phyloP scores from a whole-genome alignment of 495 filamentous ascomycete species.

The Podospora pseudoanserina region DNA sequence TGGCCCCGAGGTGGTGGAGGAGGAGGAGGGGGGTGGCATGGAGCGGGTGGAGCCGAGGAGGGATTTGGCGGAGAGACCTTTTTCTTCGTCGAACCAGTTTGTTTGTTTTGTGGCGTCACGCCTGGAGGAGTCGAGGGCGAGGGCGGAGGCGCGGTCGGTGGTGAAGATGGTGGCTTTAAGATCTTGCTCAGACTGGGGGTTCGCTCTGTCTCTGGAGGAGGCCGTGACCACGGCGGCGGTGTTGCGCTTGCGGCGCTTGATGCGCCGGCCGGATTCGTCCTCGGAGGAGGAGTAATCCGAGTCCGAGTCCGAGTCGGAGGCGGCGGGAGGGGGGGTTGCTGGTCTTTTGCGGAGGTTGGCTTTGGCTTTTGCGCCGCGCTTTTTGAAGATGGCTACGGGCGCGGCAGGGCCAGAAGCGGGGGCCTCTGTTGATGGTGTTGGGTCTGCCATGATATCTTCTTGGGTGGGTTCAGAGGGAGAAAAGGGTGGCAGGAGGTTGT shows the following conservation, averaged over 20 bases:
- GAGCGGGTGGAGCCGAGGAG: slow-evolving; percentile 62
- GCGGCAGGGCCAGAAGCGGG: slow-evolving; percentile 31
- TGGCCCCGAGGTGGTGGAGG: slow-evolving; percentile 2
- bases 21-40: slow-evolving; percentile 13
- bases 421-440: slow-evolving; percentile 12
- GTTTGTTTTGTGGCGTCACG: slow-evolving; percentile 82
- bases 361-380: slow-evolving; percentile 72
- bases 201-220: slow-evolving; percentile 46
- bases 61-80: slow-evolving; percentile 53
- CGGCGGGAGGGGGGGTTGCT: slow-evolving; percentile 69
- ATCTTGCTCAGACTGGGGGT: slow-evolving; percentile 38
- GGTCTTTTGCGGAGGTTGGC: slow-evolving; percentile 78
- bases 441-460: neutral
- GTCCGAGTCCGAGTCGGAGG: slow-evolving; percentile 43
- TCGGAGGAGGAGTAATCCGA: slow-evolving; percentile 67
- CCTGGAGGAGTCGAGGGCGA: slow-evolving; percentile 63
- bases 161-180: slow-evolving; percentile 51
- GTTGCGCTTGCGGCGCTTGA: slow-evolving; percentile 76
- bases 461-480: too few relatives aligned
- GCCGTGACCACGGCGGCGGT: slow-evolving; percentile 54
- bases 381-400: slow-evolving; percentile 75
- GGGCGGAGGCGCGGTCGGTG: slow-evolving; percentile 54
- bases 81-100: slow-evolving; percentile 84
- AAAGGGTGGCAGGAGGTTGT: neutral
- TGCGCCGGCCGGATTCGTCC: slow-evolving; percentile 64